Base-by-base conservation (phyloP, 148 eudicot species). In the Vaccinium myrtillus region DNA sequence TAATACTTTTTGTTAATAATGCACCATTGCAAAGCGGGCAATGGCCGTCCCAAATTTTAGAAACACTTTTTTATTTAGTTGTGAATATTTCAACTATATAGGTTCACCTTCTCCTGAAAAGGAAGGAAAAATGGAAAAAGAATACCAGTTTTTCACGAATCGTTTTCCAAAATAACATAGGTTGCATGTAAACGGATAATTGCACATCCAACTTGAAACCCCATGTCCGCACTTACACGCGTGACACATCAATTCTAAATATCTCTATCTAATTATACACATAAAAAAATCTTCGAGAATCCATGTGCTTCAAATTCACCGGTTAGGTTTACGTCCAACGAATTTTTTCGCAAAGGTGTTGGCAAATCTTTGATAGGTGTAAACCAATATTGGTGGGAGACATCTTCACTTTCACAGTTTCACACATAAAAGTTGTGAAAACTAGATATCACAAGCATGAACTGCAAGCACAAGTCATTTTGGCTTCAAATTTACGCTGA, bases 351-450 rank as follows among this genome's bases (percentile, higher is more conserved):
- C 27, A 48, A 9, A 43, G 27, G 6, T 3, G 50, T 39, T 10
- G 5, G 27, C 9, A 19, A n/a, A 11, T 58, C 51, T 80, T 59
- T 32, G 54, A 59, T 19, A 80, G 82, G 12, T n/a, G n/a, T 15
- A 21, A 49, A 12, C 69, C 69, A 61, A n/a, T 61, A 61, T 1
- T 27, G 10, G 73, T 67, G 73, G 73, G 36, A 25, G 73, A 67
- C 73, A 67, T 25, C 73, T 67, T 58, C 48, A 27, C 81, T 79
- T 79, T 55, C 81, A 30, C 48, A 27, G 67, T 79, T 79, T 55
- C 81, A 30, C 9, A 36, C 55, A 30, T 53, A 9, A 27, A 55
- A 53, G 36, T 27, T 6, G 9, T 53, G 63, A 46, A 43, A 49
- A 79, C 19, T 54, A 43, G 19, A 46, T 9, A 10, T 9, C 11